phyloP scores from a whole-genome alignment of 495 filamentous ascomycete species.

The Evernia prunastri region DNA sequence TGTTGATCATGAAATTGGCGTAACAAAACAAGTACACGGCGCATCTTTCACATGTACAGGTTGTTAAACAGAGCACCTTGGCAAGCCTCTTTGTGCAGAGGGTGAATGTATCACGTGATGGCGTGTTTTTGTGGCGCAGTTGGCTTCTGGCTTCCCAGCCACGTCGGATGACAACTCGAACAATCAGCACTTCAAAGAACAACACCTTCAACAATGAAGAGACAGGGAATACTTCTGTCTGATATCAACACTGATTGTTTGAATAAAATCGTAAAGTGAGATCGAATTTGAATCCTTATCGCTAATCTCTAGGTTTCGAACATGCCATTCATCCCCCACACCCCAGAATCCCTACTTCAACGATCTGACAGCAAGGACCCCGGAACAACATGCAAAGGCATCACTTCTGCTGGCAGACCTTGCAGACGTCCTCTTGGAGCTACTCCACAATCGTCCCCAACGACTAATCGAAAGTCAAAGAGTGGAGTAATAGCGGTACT shows the following conservation, averaged over 20 bases:
- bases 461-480: slow-evolving; percentile 29
- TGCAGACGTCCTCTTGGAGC: slow-evolving; percentile 64
- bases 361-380: slow-evolving; percentile 81
- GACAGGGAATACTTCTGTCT: background rate
- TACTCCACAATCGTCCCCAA: slow-evolving; percentile 34
- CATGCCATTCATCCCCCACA: slow-evolving; percentile 75
- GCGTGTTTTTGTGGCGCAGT: slow-evolving; percentile 1
- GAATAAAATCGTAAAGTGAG: background rate
- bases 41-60: too few species aligned
- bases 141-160: background rate
- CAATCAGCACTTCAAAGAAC: background rate
- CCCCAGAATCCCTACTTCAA: slow-evolving; percentile 71
- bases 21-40: too few species aligned
- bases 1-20: too few species aligned
- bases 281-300: background rate
- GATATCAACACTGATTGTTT: background rate
- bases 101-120: background rate
- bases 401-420: slow-evolving; percentile 68
- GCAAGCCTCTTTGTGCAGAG: background rate
- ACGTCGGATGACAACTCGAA: background rate
- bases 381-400: slow-evolving; percentile 76
- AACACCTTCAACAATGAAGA: background rate
- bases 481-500: slow-evolving; percentile 37
- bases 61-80: too few species aligned
- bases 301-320: background rate